A percentile compares a stretch with the other conserved stretches of the same genome.
Conservation (phyloP, 2,329 filamentous ascomycete species). For the Daldinia sp. region DNA sequence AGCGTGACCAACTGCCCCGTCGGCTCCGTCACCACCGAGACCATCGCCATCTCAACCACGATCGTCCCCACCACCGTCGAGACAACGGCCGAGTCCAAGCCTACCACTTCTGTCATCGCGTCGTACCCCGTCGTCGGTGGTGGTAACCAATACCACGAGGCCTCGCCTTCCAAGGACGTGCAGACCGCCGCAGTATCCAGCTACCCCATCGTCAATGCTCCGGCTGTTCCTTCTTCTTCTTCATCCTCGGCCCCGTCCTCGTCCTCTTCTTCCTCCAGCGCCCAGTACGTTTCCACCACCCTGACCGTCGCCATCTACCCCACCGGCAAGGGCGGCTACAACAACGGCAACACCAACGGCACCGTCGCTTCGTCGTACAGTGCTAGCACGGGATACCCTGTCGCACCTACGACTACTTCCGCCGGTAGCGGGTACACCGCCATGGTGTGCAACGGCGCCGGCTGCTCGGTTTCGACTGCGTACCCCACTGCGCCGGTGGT, state of each 20-base stretch:
- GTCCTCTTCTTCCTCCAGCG: not conserved
- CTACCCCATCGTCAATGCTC: conserved; percentile 22
- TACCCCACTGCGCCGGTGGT: conserved; percentile 32
- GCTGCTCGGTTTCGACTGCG: conserved; percentile 21
- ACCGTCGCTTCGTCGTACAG: conserved; percentile 66
- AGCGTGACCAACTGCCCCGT: conserved; percentile 63
- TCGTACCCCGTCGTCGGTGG: conserved; percentile 49
- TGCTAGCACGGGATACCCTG: conserved; percentile 50
- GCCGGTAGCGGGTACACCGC: conserved; percentile 9
- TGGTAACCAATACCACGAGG: conserved; percentile 73
- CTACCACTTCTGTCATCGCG: conserved; percentile 1
- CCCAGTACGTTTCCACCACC: conserved; percentile 1
- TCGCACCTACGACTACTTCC: conserved; percentile 55
- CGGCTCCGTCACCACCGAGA: conserved; percentile 49
- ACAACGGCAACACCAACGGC: conserved; percentile 67
- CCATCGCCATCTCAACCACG: conserved; percentile 24
- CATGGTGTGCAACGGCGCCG: conserved; percentile 20
- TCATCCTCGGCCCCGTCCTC: not conserved
- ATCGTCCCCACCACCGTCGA: conserved; percentile 11
- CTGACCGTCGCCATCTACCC: conserved; percentile 24
- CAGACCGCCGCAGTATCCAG: conserved; percentile 57
- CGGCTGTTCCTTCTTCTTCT: not conserved
- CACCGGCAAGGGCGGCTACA: conserved; percentile 3
- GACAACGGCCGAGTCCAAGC: conserved; percentile 17
- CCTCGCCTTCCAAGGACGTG: conserved; percentile 63